These are phyloP conservation scores for Saururus chinensis DNA, from an alignment of 164 flowering plant species.

Conservation along the genomic window DNA sequence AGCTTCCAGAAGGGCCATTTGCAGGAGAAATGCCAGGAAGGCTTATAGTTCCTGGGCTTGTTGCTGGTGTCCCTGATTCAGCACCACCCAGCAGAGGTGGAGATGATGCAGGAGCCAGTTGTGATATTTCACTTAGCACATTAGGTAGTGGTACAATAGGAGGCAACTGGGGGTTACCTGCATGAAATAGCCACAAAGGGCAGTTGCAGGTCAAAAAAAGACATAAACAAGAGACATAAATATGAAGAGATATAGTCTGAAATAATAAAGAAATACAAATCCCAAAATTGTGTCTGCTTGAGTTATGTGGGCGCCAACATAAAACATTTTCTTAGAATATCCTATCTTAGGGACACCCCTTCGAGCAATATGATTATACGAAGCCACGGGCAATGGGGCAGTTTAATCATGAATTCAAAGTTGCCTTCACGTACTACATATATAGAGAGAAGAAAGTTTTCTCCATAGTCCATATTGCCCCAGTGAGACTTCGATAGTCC, in stretches of 20 bases:
- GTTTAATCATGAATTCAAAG: no score
- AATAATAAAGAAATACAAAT: not conserved
- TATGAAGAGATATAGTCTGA: not conserved
- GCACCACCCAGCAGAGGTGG: slow-evolving; percentile 41
- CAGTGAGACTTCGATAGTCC: not conserved
- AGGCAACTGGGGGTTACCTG: slow-evolving; percentile 72
- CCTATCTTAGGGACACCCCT: no score
- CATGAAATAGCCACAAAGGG: slow-evolving; percentile 5
- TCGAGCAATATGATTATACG: no score
- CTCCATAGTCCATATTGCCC: not conserved
- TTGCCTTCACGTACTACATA: no score
- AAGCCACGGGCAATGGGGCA: no score
- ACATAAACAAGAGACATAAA: not conserved
- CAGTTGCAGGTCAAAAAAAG: not conserved
- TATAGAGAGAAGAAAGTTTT: no score
- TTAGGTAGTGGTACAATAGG: slow-evolving; percentile 63
- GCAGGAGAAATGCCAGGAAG: slow-evolving; percentile 47
- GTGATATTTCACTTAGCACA: slow-evolving; percentile 19
- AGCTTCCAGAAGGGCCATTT: slow-evolving; percentile 49
- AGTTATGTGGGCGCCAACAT: not conserved
- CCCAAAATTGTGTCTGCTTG: not conserved
- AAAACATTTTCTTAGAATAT: no score
- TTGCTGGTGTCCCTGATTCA: slow-evolving; percentile 24
- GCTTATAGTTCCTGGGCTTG: slow-evolving; percentile 29
- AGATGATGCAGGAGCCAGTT: slow-evolving; percentile 63